These are phyloP conservation scores for Vigna radiata DNA, from an alignment of 306 rosid species.

Conservation along the genomic window DNA sequence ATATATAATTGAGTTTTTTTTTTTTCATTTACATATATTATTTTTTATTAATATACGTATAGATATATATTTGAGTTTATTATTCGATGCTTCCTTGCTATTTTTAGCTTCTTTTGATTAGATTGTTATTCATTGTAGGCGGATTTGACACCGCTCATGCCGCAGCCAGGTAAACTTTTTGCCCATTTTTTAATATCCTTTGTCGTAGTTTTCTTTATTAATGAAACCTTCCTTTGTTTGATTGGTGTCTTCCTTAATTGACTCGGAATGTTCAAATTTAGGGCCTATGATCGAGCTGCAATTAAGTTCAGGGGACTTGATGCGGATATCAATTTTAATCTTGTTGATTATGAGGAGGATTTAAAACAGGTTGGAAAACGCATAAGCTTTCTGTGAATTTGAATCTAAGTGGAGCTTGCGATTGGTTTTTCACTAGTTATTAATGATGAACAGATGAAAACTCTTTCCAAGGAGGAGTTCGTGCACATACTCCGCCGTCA, in stretches of 20 bases:
- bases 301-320: slow-evolving; percentile 96
- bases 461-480: slow-evolving; percentile 88
- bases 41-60: too few species aligned
- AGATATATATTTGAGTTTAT: slow-evolving; percentile 9
- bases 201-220: slow-evolving; percentile 1
- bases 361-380: slow-evolving; percentile 74
- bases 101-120: slow-evolving; percentile 45
- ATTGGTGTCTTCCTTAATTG: slow-evolving; percentile 32
- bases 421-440: slow-evolving; percentile 30
- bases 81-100: slow-evolving; percentile 46
- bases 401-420: slow-evolving; percentile 13
- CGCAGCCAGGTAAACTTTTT: slow-evolving; percentile 82
- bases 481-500: slow-evolving; percentile 97
- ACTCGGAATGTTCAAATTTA: slow-evolving; percentile 49
- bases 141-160: slow-evolving; percentile 99
- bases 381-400: slow-evolving; percentile 14
- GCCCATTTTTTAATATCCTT: slow-evolving; percentile 7
- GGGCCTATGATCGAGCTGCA: slow-evolving; percentile 99
- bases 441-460: slow-evolving; percentile 67
- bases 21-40: not conserved
- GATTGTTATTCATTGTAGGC: slow-evolving; percentile 59
- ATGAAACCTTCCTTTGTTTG: not conserved
- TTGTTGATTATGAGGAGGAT: slow-evolving; percentile 93
- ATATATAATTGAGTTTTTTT: too few species aligned
- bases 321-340: slow-evolving; percentile 94